phyloP scores from a whole-genome alignment of 371 early-diverging fungal species.

The Actinomortierella wolfii region DNA sequence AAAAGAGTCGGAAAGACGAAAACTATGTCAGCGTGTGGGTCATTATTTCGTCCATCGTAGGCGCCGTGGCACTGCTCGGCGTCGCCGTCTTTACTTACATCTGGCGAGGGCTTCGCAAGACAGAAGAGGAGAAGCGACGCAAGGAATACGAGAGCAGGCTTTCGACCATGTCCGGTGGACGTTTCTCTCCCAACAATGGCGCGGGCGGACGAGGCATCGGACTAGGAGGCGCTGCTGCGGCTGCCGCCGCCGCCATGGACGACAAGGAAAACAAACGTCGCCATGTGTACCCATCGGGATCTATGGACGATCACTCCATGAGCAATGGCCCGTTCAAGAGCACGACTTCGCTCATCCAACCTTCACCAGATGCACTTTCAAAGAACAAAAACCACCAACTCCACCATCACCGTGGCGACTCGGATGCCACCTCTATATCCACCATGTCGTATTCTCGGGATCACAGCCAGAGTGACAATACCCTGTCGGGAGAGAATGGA shows the following conservation, averaged over 20 bases:
- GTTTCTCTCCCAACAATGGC: too few relatives aligned
- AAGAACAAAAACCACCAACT: too few relatives aligned
- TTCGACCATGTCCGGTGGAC: too few relatives aligned
- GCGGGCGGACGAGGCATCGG: too few relatives aligned
- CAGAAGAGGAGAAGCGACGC: constrained; percentile 3
- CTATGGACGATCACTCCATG: constrained; percentile 21
- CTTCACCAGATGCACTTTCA: neutral
- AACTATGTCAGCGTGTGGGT: constrained; percentile 5
- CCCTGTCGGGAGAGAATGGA: too few relatives aligned
- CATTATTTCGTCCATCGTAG: constrained; percentile 24
- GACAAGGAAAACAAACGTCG: constrained; percentile 14
- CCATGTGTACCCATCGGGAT: neutral
- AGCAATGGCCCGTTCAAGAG: constrained; percentile 26
- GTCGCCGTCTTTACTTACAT: constrained; percentile 20
- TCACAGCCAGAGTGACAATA: too few relatives aligned
- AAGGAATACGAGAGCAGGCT: too few relatives aligned
- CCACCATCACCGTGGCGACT: too few relatives aligned
- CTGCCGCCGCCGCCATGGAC: neutral
- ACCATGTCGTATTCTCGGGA: too few relatives aligned
- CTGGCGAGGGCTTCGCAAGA: constrained; percentile 20
- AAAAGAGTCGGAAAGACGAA: neutral
- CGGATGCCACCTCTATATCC: too few relatives aligned
- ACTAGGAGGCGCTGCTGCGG: too few relatives aligned
- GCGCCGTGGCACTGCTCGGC: constrained; percentile 17
- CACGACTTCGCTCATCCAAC: constrained; percentile 33